phyloP scores from a whole-genome alignment of 2,329 filamentous ascomycete genomes.

The Escovopsis weberi region DNA sequence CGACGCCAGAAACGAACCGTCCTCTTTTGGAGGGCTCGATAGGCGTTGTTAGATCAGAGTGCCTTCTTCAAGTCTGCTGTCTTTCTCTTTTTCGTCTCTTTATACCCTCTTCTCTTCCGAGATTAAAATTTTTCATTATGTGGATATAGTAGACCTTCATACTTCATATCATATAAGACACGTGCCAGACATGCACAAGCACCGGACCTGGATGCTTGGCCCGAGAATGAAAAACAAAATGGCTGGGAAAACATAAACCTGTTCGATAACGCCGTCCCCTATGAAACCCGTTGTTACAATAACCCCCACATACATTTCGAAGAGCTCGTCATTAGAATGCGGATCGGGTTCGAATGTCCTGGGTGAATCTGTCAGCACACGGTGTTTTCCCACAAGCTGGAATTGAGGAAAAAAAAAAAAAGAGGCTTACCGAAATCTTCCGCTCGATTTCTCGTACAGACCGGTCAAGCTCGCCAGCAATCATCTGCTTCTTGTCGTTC shows the following conservation, averaged over 20 bases:
- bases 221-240: conserved; percentile 6
- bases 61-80: not conserved
- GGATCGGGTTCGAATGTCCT: conserved; percentile 45
- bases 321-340: conserved; percentile 32
- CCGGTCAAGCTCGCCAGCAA: conserved; percentile 83
- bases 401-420: not conserved
- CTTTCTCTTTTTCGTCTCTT: not conserved
- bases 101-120: too few species aligned
- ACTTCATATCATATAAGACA: conserved; percentile 10
- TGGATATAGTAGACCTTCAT: conserved; percentile 14
- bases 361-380: conserved; percentile 11
- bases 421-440: conserved; percentile 57
- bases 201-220: conserved; percentile 13
- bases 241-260: conserved; percentile 11
- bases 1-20: conserved; percentile 15
- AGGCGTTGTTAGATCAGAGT: not conserved
- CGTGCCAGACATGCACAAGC: conserved; percentile 7
- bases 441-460: conserved; percentile 88
- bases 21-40: conserved; percentile 19
- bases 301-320: conserved; percentile 3
- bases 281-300: conserved; percentile 14
- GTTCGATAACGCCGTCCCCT: conserved; percentile 17
- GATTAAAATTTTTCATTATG: conserved; percentile 3
- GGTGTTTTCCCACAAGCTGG: not conserved
- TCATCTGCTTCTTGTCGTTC: conserved; percentile 86